Percentiles rank a stretch among this genome's conserved stretches.
Conservation (phyloP, 768 basidiomycete genomes). For the Lentinula aciculospora region DNA sequence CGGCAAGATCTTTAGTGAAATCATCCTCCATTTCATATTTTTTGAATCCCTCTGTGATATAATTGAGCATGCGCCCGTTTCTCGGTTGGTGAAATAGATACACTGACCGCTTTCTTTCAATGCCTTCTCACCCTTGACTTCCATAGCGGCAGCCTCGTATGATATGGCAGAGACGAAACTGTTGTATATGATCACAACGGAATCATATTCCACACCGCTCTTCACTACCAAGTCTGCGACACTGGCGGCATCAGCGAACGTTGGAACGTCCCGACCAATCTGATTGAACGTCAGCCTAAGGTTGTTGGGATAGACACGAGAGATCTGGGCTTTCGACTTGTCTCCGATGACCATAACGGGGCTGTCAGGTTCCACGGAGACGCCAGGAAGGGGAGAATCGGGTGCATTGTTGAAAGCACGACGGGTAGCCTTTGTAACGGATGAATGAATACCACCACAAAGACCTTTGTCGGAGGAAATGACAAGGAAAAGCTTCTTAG, state of each 20-base stretch:
- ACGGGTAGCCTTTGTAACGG: conserved; percentile 86
- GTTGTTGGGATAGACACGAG: conserved; percentile 58
- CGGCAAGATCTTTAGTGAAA: conserved; percentile 85
- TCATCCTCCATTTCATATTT: conserved; percentile 98
- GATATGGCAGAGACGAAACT: conserved; percentile 85
- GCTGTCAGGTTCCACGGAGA: conserved; percentile 50
- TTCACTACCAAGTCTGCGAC: conserved; percentile 91
- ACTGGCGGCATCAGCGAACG: conserved; percentile 91
- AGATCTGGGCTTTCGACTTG: conserved; percentile 93
- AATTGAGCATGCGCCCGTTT: not conserved
- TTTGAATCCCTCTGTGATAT: conserved; percentile 71
- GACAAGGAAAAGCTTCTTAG: conserved; percentile 87
- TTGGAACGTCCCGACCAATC: conserved; percentile 92
- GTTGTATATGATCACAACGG: conserved; percentile 77
- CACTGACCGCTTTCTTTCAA: conserved; percentile 76
- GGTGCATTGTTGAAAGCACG: conserved; percentile 53
- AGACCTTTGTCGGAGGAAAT: conserved; percentile 98
- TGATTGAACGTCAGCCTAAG: conserved; percentile 90
- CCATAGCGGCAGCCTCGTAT: conserved; percentile 73
- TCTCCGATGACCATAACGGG: conserved; percentile 89
- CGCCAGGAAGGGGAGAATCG: conserved; percentile 39
- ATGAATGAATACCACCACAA: conserved; percentile 99
- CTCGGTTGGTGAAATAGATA: not conserved
- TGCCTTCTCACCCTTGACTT: conserved; percentile 76
- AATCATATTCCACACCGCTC: conserved; percentile 83